Conservation (phyloP, 345 rosid genomes). For the Lepidium aucheri region DNA sequence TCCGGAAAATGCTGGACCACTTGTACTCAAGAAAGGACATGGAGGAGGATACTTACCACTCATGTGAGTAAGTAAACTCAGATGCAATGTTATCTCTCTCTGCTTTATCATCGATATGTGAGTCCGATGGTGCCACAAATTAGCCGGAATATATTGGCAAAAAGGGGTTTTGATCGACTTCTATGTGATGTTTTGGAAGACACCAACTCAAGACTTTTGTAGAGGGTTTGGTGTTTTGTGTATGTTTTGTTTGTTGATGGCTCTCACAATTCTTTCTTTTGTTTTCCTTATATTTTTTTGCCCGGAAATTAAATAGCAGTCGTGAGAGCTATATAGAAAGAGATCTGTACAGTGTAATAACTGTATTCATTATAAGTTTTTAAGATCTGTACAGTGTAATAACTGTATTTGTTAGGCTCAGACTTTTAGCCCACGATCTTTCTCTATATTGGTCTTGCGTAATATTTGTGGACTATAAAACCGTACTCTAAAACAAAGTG, state of each 20-base stretch:
- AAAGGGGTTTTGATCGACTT: background rate
- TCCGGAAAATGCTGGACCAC: conserved; percentile 71
- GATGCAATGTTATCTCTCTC: conserved; percentile 1
- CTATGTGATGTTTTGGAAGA: conserved; percentile 9
- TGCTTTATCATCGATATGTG: conserved; percentile 16
- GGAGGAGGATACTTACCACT: conserved; percentile 95
- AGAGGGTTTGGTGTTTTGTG: background rate
- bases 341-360: conserved; percentile 23
- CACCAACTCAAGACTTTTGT: background rate
- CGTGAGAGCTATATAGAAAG: conserved; percentile 3
- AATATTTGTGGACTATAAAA: too few species aligned
- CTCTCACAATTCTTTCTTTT: conserved; percentile 8
- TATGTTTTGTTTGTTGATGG: background rate
- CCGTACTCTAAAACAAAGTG: too few species aligned
- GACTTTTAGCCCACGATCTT: too few species aligned
- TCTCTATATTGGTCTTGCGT: too few species aligned
- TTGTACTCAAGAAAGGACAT: conserved; percentile 77
- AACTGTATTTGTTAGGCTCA: too few species aligned
- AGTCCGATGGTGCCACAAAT: conserved; percentile 5
- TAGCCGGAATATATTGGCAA: conserved; percentile 3
- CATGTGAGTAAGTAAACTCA: conserved; percentile 43
- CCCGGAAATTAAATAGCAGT: background rate
- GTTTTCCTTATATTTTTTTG: background rate
- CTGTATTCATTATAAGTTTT: conserved; percentile 12
- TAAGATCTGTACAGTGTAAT: too few species aligned